Base-by-base conservation (phyloP, 352 stramenopile species). In the Phytophthora hybrid region DNA sequence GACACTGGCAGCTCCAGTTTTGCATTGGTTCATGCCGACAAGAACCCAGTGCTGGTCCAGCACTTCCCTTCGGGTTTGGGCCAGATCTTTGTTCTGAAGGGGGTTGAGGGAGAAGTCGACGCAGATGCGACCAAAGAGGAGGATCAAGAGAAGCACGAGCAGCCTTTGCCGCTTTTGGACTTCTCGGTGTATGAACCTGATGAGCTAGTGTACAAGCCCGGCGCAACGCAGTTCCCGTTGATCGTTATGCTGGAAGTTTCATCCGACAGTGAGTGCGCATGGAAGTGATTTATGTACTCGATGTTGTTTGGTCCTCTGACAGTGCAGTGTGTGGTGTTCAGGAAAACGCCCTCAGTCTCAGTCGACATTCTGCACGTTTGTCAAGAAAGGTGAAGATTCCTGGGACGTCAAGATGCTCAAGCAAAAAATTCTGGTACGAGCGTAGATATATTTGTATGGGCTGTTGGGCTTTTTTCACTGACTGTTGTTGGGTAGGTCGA, bases 401-500 rank as follows among this genome's bases (percentile, higher is more conserved):
- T 93, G 82, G 79, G 70, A 81, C 29, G 66, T 93, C 73, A 93
- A 93, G 70, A 81, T 95, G 66, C 76, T 96, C 66, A 96, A 96
- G 67, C 89, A 96, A 59, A 96, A 96, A 71, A 87, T 95, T 39
- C 53, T 82, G 56, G 78, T 82, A 73, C 29, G 52, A 14, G 14
- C 34, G 31, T 54, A 60, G 32, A 18, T n/a, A 29, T 65, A n/a
- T 31, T 55, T 23, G 23, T 21, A 31, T 34, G 39, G 8, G 23
- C 26, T 21, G 46, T 16, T 53, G 51, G 26, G 16, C 59, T 51
- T 23, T 29, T 26, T 37, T 41, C 23, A 52, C 46, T 70, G 44
- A 66, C 46, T 31, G 19, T 56, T 63, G 19, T 60, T 71, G 47
- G n/a, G 52, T 69, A 89, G 79, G 79, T 91, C 19, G 80, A 94